Percentiles rank a stretch among this genome's conserved stretches.
Evolutionary conservation across 768 basidiomycete species (phyloP).

Genomic region (Tylopilus cervinicoccineus): DNA sequence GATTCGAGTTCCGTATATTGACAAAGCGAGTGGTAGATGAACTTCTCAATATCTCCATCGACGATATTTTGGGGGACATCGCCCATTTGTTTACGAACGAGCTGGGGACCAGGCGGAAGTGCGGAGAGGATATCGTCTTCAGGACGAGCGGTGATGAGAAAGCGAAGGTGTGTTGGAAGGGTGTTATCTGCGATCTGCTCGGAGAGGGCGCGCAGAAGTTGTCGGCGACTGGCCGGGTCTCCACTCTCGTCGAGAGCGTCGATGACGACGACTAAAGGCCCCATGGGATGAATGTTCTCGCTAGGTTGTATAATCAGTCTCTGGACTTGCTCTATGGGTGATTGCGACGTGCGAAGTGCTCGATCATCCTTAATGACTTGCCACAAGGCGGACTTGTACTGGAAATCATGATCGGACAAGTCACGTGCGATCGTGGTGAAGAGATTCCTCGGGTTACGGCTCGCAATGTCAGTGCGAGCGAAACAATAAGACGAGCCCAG

Average conservation of each 20-base stretch:
- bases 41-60: background rate
- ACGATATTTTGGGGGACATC: background rate
- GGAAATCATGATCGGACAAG: slow-evolving; percentile 20
- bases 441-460: slow-evolving; percentile 10
- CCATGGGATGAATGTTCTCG: slow-evolving; percentile 7
- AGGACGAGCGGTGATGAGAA: slow-evolving; percentile 13
- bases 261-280: slow-evolving; percentile 28
- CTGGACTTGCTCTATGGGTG: slow-evolving; percentile 14
- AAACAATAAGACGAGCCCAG: slow-evolving; percentile 12
- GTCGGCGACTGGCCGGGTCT: slow-evolving; percentile 1
- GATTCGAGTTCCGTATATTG: background rate
- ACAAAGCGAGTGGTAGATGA: background rate
- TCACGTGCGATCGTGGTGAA: slow-evolving; percentile 21
- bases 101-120: slow-evolving; percentile 7
- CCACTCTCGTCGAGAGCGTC: slow-evolving; percentile 27
- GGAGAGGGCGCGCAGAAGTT: slow-evolving; percentile 13
- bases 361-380: slow-evolving; percentile 1
- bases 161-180: slow-evolving; percentile 5
- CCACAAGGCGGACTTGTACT: slow-evolving; percentile 10
- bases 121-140: background rate
- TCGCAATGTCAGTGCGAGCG: background rate
- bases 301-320: slow-evolving; percentile 21
- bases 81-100: slow-evolving; percentile 12
- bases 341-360: slow-evolving; percentile 3
- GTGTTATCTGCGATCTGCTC: background rate